Percentiles rank a stretch among this genome's conserved stretches.
Evolutionary conservation across 441 rosid species (phyloP).

Genomic region (Corymbia calophylla): DNA sequence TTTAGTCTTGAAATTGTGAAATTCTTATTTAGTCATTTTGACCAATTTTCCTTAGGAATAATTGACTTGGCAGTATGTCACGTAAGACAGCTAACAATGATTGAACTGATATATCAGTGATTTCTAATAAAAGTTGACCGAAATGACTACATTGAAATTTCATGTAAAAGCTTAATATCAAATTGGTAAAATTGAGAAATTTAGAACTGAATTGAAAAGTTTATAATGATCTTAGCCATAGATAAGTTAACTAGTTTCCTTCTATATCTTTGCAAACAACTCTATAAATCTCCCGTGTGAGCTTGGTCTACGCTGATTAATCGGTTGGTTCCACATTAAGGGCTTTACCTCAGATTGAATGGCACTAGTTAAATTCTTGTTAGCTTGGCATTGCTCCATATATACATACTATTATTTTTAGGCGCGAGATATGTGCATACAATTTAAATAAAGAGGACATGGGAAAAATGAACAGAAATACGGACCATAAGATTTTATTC

Average conservation of each 20-base stretch:
- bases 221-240: neutral
- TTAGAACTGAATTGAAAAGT: neutral
- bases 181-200: neutral
- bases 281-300: neutral
- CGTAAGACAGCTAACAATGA: accelerated
- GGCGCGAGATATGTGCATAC: neutral
- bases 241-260: neutral
- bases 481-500: neutral
- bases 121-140: neutral
- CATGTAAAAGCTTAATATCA: too few species aligned
- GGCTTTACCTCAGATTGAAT: neutral
- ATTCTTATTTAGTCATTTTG: neutral
- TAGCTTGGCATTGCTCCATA: neutral
- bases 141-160: accelerated
- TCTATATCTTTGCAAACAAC: neutral
- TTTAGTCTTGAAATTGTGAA: too few species aligned
- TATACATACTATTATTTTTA: neutral
- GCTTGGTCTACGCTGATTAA: neutral
- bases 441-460: neutral
- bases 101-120: too few species aligned
- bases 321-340: neutral
- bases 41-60: accelerated
- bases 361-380: neutral
- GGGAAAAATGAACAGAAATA: neutral
- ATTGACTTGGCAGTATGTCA: accelerated